Conservation (phyloP, 441 rosid species). For the Adansonia grandidieri region DNA sequence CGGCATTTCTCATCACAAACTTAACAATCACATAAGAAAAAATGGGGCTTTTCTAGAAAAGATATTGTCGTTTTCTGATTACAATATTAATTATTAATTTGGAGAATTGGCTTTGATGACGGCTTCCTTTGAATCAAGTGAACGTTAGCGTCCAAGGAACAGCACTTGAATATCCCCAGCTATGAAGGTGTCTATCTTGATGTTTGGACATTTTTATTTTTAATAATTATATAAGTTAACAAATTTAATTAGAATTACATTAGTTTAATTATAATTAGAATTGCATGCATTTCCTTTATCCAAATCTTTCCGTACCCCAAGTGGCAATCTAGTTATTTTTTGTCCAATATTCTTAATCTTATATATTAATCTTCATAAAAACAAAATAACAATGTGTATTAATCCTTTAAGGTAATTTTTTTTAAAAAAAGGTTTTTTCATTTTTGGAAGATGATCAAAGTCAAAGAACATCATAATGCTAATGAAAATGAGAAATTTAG, state of each 20-base stretch:
- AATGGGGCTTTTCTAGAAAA: slow-evolving; percentile 25
- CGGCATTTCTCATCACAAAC: slow-evolving; percentile 15
- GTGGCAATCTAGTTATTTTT: slow-evolving; percentile 19
- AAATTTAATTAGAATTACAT: background rate
- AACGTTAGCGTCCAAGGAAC: slow-evolving; percentile 41
- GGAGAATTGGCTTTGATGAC: slow-evolving; percentile 12
- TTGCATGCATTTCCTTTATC: background rate
- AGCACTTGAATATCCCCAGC: slow-evolving; percentile 20
- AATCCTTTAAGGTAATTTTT: background rate
- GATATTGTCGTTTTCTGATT: background rate
- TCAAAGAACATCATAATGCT: background rate
- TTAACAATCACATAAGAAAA: background rate
- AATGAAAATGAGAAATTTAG: background rate
- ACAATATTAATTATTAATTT: background rate
- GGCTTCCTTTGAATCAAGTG: slow-evolving; percentile 32
- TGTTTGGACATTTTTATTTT: background rate
- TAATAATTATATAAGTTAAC: background rate
- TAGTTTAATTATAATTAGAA: background rate
- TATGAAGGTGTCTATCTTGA: slow-evolving; percentile 37
- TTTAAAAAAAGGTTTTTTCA: background rate
- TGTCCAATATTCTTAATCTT: slow-evolving; percentile 22
- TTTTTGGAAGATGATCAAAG: background rate
- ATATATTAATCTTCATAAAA: background rate
- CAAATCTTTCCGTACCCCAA: slow-evolving; percentile 1
- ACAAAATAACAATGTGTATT: background rate